Percentiles rank a stretch among this genome's conserved stretches.
phyloP scores from a whole-genome alignment of 805 yeast genomes.

The Nakazawaea pomicola region DNA sequence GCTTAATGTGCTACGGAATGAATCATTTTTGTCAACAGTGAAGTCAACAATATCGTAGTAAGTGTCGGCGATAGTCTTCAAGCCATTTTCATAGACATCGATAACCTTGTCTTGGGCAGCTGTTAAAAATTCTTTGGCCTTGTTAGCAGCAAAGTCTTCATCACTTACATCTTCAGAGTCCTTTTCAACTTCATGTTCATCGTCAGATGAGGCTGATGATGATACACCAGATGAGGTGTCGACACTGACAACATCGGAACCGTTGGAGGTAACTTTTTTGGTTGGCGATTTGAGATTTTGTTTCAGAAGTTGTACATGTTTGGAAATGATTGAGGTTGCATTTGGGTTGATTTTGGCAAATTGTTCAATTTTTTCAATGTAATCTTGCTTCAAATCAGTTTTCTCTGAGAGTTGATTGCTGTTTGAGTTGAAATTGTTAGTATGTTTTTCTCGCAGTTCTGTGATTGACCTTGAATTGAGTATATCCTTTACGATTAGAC shows the following conservation, averaged over 20 bases:
- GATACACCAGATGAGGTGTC: not conserved
- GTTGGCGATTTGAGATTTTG: slow-evolving; percentile 8
- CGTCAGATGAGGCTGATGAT: slow-evolving; percentile 6
- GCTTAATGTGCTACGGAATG: slow-evolving; percentile 7
- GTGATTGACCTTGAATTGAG: not conserved
- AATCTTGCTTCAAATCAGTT: slow-evolving; percentile 13
- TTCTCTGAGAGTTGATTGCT: slow-evolving; percentile 13
- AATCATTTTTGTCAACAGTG: slow-evolving; percentile 7
- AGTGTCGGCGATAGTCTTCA: not conserved
- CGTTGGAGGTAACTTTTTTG: slow-evolving; percentile 3
- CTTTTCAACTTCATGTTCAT: slow-evolving; percentile 9
- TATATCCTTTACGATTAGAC: too few relatives aligned
- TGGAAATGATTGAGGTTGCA: slow-evolving; percentile 3
- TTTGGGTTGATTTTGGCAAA: slow-evolving; percentile 6
- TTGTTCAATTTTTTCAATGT: slow-evolving; percentile 11
- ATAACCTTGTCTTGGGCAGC: not conserved
- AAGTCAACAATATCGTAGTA: slow-evolving; percentile 5
- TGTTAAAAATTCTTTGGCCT: slow-evolving; percentile 4
- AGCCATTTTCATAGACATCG: not conserved
- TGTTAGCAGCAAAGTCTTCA: slow-evolving; percentile 25
- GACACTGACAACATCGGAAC: slow-evolving; percentile 1
- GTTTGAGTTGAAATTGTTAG: not conserved
- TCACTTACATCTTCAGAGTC: slow-evolving; percentile 2
- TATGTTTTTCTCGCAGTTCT: not conserved
- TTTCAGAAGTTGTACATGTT: slow-evolving; percentile 8